A percentile compares a stretch with the other conserved stretches of the same genome.
Evolutionary conservation across 1,284 basidiomycete genomes (phyloP).

Genomic region (Xerocomus nothofagi): DNA sequence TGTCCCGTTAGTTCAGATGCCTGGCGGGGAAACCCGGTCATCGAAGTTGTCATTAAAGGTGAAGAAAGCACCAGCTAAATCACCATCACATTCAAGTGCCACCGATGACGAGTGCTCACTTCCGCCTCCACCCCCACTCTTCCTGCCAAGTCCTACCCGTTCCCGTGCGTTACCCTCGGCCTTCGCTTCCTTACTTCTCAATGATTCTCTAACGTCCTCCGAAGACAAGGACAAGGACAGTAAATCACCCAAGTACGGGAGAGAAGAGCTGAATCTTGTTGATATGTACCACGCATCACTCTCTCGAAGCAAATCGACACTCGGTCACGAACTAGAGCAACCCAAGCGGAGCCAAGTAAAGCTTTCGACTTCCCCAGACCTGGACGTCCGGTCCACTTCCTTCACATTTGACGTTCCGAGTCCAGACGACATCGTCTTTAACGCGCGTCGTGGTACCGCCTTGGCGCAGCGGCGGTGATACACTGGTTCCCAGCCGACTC

Average conservation of each 20-base stretch:
- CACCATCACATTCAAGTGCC: slow-evolving; percentile 33
- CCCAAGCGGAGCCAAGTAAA: slow-evolving; percentile 10
- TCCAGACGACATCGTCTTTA: slow-evolving; percentile 82
- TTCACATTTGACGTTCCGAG: slow-evolving; percentile 83
- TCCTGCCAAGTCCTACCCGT: slow-evolving; percentile 48
- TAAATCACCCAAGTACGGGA: slow-evolving; percentile 31
- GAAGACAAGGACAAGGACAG: slow-evolving; percentile 37
- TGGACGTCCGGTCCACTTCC: slow-evolving; percentile 32
- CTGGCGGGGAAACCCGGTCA: slow-evolving; percentile 38
- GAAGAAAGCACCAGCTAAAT: slow-evolving; percentile 50
- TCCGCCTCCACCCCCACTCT: slow-evolving; percentile 52
- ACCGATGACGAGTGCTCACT: slow-evolving; percentile 41
- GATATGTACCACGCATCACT: slow-evolving; percentile 33
- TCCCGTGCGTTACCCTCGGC: slow-evolving; percentile 71
- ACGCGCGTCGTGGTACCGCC: slow-evolving; percentile 75
- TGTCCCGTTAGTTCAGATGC: slow-evolving; percentile 32
- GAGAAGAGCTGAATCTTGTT: slow-evolving; percentile 32
- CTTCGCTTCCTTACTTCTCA: slow-evolving; percentile 71
- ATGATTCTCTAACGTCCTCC: slow-evolving; percentile 47
- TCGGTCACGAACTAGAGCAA: slow-evolving; percentile 17
- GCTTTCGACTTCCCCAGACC: slow-evolving; percentile 21
- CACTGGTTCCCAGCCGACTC: slow-evolving; percentile 31
- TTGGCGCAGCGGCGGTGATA: slow-evolving; percentile 44
- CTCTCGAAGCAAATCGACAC: slow-evolving; percentile 35
- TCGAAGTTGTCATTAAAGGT: slow-evolving; percentile 73